A percentile compares a stretch with the other conserved stretches of the same genome.
These are phyloP conservation scores for Dactylellina sp. DNA, from an alignment of 2,329 filamentous ascomycete species.

Conservation along the genomic window DNA sequence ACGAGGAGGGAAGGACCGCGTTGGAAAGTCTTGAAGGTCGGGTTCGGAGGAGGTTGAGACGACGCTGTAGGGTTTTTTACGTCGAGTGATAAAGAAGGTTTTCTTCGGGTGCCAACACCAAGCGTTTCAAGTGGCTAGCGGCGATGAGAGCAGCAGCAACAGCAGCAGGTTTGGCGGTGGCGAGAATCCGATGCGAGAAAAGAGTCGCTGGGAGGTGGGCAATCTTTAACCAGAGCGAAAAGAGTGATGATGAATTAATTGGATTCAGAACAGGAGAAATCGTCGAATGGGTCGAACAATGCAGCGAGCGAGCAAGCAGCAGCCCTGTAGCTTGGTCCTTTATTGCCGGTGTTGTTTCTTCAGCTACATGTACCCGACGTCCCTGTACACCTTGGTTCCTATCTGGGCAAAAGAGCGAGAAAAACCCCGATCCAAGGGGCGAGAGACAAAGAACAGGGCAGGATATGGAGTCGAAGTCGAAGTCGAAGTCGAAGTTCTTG, in stretches of 20 bases:
- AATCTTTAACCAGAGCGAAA: conserved; percentile 13
- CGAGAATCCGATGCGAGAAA: conserved; percentile 31
- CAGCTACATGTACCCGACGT: conserved; percentile 29
- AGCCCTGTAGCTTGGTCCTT: conserved; percentile 32
- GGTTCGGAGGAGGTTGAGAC: conserved; percentile 44
- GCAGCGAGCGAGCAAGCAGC: conserved; percentile 43
- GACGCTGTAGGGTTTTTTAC: conserved; percentile 25
- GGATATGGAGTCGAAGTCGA: conserved; percentile 48
- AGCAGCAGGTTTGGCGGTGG: conserved; percentile 13
- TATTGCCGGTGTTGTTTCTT: conserved; percentile 37
- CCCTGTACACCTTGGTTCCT: conserved; percentile 34
- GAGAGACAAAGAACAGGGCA: conserved; percentile 43
- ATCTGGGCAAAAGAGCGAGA: conserved; percentile 50
- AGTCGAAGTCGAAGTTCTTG: conserved; percentile 26
- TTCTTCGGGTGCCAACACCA: conserved; percentile 53
- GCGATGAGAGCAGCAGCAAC: conserved; percentile 12
- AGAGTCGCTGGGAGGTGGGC: conserved; percentile 12
- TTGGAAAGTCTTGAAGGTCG: conserved; percentile 9
- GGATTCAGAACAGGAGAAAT: conserved; percentile 10
- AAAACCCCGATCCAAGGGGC: conserved; percentile 35
- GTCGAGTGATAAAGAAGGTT: conserved; percentile 42
- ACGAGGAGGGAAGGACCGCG: conserved; percentile 16
- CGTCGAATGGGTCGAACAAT: conserved; percentile 41
- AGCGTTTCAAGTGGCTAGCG: conserved; percentile 20
- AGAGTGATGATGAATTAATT: conserved; percentile 16